phyloP scores from a whole-genome alignment of 176 grass and related monocot species.

The Elaeis guineensis region DNA sequence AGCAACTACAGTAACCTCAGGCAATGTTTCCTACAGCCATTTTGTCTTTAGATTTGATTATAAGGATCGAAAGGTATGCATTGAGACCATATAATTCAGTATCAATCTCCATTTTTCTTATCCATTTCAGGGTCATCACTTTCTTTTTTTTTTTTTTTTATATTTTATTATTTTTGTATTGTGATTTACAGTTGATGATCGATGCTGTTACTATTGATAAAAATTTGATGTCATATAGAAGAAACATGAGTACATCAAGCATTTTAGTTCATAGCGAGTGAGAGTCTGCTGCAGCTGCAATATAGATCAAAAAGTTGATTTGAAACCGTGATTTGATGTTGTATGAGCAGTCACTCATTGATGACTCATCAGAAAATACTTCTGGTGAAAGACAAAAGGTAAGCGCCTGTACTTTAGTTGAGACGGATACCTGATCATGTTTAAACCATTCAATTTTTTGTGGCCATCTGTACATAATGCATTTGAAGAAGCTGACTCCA shows the following conservation, averaged over 20 bases:
- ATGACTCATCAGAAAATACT: slow-evolving; percentile 39
- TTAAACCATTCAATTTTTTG: too few relatives aligned
- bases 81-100: background rate
- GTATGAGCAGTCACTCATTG: slow-evolving; percentile 39
- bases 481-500: too few relatives aligned
- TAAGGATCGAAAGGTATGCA: slow-evolving; percentile 76
- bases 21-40: slow-evolving; percentile 69
- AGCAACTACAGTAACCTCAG: slow-evolving; percentile 50
- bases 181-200: slow-evolving; percentile 55
- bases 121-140: background rate
- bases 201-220: slow-evolving; percentile 28
- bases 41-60: slow-evolving; percentile 86
- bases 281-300: slow-evolving; percentile 20
- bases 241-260: background rate
- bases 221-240: slow-evolving; percentile 65
- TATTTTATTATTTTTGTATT: background rate
- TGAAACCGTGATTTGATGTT: slow-evolving; percentile 64
- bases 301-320: slow-evolving; percentile 58
- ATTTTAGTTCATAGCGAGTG: background rate
- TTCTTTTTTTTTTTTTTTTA: background rate
- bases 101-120: background rate
- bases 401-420: slow-evolving; percentile 28
- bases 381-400: slow-evolving; percentile 28
- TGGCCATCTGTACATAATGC: too few relatives aligned
- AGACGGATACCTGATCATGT: background rate